phyloP scores from a whole-genome alignment of 2,329 filamentous ascomycete species.

The Penicillium sp. region DNA sequence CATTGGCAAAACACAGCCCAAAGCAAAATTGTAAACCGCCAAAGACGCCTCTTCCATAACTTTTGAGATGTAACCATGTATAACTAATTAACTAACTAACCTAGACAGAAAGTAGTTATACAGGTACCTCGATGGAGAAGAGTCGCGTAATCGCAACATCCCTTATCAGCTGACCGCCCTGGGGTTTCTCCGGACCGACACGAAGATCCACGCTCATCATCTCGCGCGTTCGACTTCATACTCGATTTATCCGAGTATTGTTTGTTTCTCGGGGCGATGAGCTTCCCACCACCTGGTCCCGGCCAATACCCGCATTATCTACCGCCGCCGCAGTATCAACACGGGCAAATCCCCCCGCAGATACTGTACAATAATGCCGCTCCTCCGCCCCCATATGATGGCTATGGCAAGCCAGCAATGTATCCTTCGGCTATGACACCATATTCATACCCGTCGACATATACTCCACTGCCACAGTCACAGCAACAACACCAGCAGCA shows the following conservation, averaged over 20 bases:
- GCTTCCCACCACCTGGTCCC: conserved; percentile 42
- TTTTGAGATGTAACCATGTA: background rate
- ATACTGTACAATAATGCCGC: conserved; percentile 38
- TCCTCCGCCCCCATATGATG: conserved; percentile 28
- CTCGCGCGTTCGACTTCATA: conserved; percentile 11
- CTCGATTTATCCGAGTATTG: conserved; percentile 19
- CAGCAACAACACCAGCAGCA: background rate
- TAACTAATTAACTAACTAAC: too few species aligned
- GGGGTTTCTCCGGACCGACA: conserved; percentile 33
- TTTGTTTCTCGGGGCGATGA: conserved; percentile 38
- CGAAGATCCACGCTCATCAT: conserved; percentile 12
- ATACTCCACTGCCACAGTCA: conserved; percentile 20
- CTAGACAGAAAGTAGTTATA: background rate
- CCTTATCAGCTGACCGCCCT: conserved; percentile 27
- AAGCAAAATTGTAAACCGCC: background rate
- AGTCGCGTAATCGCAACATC: conserved; percentile 8
- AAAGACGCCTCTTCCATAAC: background rate
- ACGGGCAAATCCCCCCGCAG: conserved; percentile 32
- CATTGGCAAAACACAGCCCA: background rate
- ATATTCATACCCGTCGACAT: conserved; percentile 35
- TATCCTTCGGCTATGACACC: conserved; percentile 37
- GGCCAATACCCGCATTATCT: conserved; percentile 36
- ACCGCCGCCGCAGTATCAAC: conserved; percentile 36
- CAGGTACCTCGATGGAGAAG: background rate
- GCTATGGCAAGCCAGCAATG: conserved; percentile 37